Conservation (phyloP, 805 yeast genomes). For the Candida fluviatilis region DNA sequence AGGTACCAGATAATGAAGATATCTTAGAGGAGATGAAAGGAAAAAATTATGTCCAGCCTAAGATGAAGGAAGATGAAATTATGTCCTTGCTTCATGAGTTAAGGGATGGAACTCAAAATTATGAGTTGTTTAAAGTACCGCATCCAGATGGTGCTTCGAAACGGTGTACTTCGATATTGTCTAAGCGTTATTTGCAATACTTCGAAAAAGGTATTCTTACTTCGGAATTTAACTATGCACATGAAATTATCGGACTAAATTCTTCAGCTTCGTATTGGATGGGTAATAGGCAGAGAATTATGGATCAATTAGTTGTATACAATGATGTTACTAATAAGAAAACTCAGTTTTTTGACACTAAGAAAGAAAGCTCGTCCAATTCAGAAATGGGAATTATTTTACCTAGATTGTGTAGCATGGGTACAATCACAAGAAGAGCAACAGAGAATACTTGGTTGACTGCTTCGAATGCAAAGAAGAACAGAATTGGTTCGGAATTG, state of each 20-base stretch:
- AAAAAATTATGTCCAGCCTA: conserved; percentile 36
- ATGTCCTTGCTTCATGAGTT: conserved; percentile 20
- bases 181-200: conserved; percentile 66
- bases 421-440: conserved; percentile 93
- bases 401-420: conserved; percentile 88
- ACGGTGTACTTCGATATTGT: conserved; percentile 71
- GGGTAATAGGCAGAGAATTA: conserved; percentile 80
- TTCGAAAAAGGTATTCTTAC: conserved; percentile 72
- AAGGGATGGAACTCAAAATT: conserved; percentile 20
- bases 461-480: conserved; percentile 87
- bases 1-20: conserved; percentile 43
- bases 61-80: conserved; percentile 25
- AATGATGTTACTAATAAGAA: conserved; percentile 17
- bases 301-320: conserved; percentile 80
- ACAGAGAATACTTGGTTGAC: conserved; percentile 98
- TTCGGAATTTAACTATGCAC: conserved; percentile 69
- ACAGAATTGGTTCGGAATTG: conserved; percentile 87
- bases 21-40: conserved; percentile 22
- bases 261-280: conserved; percentile 90
- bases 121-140: conserved; percentile 66
- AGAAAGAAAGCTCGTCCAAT: conserved; percentile 18
- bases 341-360: conserved; percentile 22
- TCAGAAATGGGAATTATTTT: conserved; percentile 64
- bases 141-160: conserved; percentile 79
- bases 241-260: conserved; percentile 72